Base-by-base conservation (phyloP, 2,329 filamentous ascomycete genomes). In the Epichloe sylvatica region DNA sequence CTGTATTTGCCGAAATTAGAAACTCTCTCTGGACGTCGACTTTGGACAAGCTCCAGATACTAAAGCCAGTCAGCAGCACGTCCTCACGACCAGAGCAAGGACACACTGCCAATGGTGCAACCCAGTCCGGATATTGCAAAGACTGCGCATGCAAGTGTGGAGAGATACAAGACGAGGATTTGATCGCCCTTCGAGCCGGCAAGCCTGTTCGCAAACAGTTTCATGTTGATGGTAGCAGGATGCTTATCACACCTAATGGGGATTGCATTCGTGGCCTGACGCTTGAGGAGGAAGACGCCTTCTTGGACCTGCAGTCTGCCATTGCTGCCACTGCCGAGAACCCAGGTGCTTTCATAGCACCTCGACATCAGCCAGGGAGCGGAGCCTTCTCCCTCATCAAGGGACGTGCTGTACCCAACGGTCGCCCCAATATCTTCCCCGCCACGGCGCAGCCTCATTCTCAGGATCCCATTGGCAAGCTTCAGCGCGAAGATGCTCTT, bases 211-310 rank as follows among this genome's bases (percentile, higher is more conserved):
- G 74, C 52, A 83, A 83, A 62, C 65, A 80, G 38, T 67, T 67
- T 45, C 65, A 67, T 46, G 70, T 80, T 2, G 80, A 84, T 53
- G 80, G 79, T 49, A 74, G 76, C 62, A 75, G 83, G 23, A 80
- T 85, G 54, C 74, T 90, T 56, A 78, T 90, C 47, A 89, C 85
- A 0, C 83, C 85, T 0, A 81, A 84, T 53, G 85, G 86, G 11
- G 81, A 86, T 54, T 86, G 84, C 60, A 72, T 91, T n/a, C 80
- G 83, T 54, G 83, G 84, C 51, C 67, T 92, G 49, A 80, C 74
- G 1, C 67, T 74, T 4, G 78, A 83, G 40, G 81, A 90, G 54
- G 85, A 90, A 60, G 72, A 81, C 35, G 75, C 76, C 4, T 90
- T 84, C 55, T 69, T 91, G 11, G 72, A 78, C 46, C 73, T 91